These are phyloP conservation scores for Phytophthora vignae DNA, from an alignment of 352 stramenopile genomes.

Conservation along the genomic window DNA sequence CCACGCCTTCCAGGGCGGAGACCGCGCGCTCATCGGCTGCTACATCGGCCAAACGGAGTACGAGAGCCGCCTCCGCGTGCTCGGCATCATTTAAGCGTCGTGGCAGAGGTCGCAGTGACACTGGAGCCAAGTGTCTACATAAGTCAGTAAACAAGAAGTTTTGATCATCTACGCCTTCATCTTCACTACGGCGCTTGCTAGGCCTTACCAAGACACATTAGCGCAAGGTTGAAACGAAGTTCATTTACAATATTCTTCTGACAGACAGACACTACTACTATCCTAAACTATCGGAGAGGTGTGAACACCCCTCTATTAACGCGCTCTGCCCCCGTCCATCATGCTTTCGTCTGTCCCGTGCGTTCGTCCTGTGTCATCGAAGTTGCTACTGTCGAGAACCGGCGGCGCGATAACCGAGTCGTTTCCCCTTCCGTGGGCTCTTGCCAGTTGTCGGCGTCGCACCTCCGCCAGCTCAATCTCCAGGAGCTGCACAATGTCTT, in stretches of 20 bases:
- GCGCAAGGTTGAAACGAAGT: constrained; percentile 5
- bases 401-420: constrained; percentile 29
- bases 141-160: not conserved
- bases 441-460: constrained; percentile 41
- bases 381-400: constrained; percentile 26
- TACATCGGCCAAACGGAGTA: constrained; percentile 91
- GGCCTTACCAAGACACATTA: no score
- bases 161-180: not conserved
- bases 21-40: constrained; percentile 85
- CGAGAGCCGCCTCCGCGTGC: constrained; percentile 81
- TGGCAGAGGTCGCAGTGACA: not conserved
- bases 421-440: constrained; percentile 26
- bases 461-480: constrained; percentile 74
- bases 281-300: constrained; percentile 33
- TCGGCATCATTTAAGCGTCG: constrained; percentile 77
- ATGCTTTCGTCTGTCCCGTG: constrained; percentile 12
- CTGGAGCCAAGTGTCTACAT: not conserved
- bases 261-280: constrained; percentile 21
- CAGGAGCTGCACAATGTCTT: constrained; percentile 82
- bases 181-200: no score
- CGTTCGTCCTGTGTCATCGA: constrained; percentile 28
- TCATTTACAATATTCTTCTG: constrained; percentile 35
- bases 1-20: constrained; percentile 77
- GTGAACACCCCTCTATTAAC: constrained; percentile 29
- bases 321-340: constrained; percentile 19